Evolutionary conservation across 2,329 filamentous ascomycete species (phyloP), one percentile per base, ranked within the genome.

Genomic region (Dichotomopilus funicola): DNA sequence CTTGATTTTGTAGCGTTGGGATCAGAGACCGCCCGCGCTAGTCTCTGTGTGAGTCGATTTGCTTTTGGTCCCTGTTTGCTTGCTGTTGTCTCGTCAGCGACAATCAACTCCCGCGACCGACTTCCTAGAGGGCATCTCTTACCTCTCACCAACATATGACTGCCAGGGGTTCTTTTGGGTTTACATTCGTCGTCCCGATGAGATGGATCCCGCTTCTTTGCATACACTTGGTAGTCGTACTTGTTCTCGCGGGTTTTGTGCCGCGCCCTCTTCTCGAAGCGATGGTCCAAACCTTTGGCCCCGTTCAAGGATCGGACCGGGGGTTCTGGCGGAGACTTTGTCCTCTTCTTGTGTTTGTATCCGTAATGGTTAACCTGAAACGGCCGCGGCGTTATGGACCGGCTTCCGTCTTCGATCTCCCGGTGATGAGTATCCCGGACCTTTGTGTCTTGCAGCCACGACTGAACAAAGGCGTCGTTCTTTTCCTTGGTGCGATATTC

Each of bases 171-270:
- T 7, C 45, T 34, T 49, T 27, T 5, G 37, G 49, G 6, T 6
- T 40, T 40, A 33, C 6, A 37, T 58, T 5, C 19, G n/a, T 45
- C 34, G 9, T 12, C 35, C 31, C 41, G 31, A 43, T 10, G 8
- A 5, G 41, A 40, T 11, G 40, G 10, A 9, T 47, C 53, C 40
- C 11, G 40, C 6, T 35, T 35, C 8, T 40, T 47, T 37, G 49
- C 51, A 4, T 36, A 33, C 10, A 8, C 51, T 6, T 58, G 59
- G 41, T 59, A 57, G 2, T 60, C 75, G 63, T 86, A 86, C 37
- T 75, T 78, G 62, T 81, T 76, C 31, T 73, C 69, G 50, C 74
- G 76, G 12, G 80, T 85, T 66, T 79, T 87, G 59, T 76, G 71
- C 36, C 84, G 76, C 13, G 75, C 68, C 46, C 72, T 72, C 62